Base-by-base conservation (phyloP, 345 rosid genomes). In the Camelina hispida region DNA sequence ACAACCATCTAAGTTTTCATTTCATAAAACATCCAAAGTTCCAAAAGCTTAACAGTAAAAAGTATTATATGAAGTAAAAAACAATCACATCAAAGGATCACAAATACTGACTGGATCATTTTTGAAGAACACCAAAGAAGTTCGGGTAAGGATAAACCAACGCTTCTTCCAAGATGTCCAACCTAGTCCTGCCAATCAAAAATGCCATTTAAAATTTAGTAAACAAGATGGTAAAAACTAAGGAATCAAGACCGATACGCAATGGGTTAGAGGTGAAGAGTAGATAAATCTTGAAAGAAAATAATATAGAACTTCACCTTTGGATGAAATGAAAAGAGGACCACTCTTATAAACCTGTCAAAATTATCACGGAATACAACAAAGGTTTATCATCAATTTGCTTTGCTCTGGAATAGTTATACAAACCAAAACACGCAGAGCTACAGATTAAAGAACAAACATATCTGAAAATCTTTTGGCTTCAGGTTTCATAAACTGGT, bases 151-250 rank as follows among this genome's bases (percentile, higher is more conserved):
- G 79, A 94, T 90, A 76, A 94, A 94, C 97, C 98, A 94, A 37
- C 98, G 96, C 80, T 86, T 94, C 87, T 94, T 94, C 98, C 98
- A 94, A 48, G 97, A 94, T 70, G 90, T 94, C 98, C 98, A 94
- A 75, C 98, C 95, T 63, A 94, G 84, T 68, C 98, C 98, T 94
- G 91, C 79, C 87, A 60, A 72, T 56, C 23, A 53, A 23, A 23
- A 68, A 64, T 16, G 47, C 20, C 35, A 50, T 16, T 0, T 7
- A 25, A 10, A 25, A 17, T 40, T 58, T 8, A 72, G 28, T 17
- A 68, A 15, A 3, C 46, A 68, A 55, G 17, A 69, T 61, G 38
- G 16, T 15, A 25, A 6, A 42, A 52, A 9, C 23, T 28, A 76
- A 25, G 58, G 48, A 12, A 66, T 34, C 43, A 67, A 72, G 56